These are phyloP conservation scores for Cinnamomum chago DNA, from an alignment of 164 flowering plant species.

Conservation along the genomic window DNA sequence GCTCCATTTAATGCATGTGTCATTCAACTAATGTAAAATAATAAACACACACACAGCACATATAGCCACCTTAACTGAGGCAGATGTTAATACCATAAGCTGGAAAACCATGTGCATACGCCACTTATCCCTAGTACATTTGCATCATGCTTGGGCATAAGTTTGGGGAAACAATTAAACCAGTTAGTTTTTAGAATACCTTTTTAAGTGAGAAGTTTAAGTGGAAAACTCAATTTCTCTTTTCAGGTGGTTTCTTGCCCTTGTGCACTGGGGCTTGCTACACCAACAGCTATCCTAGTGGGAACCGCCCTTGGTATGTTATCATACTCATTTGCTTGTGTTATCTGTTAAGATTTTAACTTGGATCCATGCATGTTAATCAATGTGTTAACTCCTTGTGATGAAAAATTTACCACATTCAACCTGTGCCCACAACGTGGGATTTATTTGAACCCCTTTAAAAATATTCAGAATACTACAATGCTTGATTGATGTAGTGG, in stretches of 20 bases:
- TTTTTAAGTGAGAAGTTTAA: neutral
- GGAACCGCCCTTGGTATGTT: constrained; percentile 92
- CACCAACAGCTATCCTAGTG: constrained; percentile 92
- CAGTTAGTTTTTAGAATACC: too few species aligned
- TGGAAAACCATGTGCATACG: too few species aligned
- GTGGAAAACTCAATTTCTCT: neutral
- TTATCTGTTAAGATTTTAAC: too few species aligned
- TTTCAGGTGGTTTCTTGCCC: constrained; percentile 97
- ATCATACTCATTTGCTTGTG: constrained; percentile 1
- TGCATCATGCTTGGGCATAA: too few species aligned
- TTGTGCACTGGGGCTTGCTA: constrained; percentile 96
- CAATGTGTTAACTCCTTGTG: neutral
- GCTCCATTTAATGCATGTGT: too few species aligned
- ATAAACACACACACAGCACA: neutral
- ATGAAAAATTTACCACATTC: neutral
- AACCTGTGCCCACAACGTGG: neutral
- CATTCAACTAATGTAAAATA: neutral
- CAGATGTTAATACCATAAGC: too few species aligned
- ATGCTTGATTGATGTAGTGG: neutral
- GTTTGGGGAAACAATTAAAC: too few species aligned
- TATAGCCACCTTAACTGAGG: too few species aligned
- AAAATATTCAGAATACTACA: too few species aligned
- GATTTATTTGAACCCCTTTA: too few species aligned
- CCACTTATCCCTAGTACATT: too few species aligned
- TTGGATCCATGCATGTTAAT: neutral